A percentile compares a stretch with the other conserved stretches of the same genome.
Conservation (phyloP, 305 asterid genomes). For the Solanum hybrid region DNA sequence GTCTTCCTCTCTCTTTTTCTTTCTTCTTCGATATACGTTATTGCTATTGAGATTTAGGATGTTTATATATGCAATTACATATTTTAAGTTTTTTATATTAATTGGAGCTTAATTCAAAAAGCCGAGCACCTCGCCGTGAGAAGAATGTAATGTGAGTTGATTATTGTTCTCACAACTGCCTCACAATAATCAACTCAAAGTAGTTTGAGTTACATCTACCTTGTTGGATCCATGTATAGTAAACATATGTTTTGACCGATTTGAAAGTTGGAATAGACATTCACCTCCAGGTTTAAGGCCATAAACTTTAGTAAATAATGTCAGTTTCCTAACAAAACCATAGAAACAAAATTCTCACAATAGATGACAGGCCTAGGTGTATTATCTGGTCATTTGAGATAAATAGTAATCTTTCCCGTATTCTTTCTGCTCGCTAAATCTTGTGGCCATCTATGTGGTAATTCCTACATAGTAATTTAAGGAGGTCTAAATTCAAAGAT, state of each 20-base stretch:
- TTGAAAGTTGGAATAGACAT: background rate
- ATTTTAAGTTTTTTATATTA: too few relatives aligned
- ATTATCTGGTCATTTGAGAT: background rate
- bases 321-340: background rate
- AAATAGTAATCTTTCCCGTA: background rate
- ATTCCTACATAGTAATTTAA: slow-evolving; percentile 4
- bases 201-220: background rate
- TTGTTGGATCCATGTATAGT: background rate
- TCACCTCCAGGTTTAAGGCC: slow-evolving; percentile 6
- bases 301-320: background rate
- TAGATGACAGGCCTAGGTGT: slow-evolving; percentile 11
- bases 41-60: too few relatives aligned
- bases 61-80: too few relatives aligned
- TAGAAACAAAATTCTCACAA: background rate
- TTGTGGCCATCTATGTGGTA: slow-evolving; percentile 4
- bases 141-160: too few relatives aligned
- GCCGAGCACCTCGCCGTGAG: too few relatives aligned
- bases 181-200: background rate
- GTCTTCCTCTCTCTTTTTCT: too few relatives aligned
- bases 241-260: background rate
- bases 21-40: too few relatives aligned
- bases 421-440: background rate
- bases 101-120: too few relatives aligned
- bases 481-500: background rate
- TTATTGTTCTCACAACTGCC: background rate